Base-by-base conservation (phyloP, 352 stramenopile species). In the Globisporangium apiculatum region DNA sequence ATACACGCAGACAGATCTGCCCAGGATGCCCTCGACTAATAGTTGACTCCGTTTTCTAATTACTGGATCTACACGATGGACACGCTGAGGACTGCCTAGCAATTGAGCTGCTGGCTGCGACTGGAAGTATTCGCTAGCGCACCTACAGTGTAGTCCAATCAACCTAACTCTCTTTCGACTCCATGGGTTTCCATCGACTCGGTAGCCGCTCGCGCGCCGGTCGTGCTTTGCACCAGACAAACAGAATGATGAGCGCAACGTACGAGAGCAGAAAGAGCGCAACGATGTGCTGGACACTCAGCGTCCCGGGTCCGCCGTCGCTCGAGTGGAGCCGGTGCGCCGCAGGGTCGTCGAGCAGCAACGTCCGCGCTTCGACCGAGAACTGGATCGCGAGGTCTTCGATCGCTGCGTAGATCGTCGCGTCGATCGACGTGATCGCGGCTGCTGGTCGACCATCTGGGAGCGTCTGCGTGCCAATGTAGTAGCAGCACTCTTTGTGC, bases 401-500 rank as follows among this genome's bases (percentile, higher is more conserved):
- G 38, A 94, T 74, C 1, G 75, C 75, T 9, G 75, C 72, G 66
- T 89, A 91, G n/a, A 85, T 83, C 7, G 83, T 94, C n/a, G 72
- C 64, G 15, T 75, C 79, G 48, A 91, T 68, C 0, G 79, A 61
- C 15, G 80, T 91, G 48, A 94, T 66, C 49, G 86, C 73, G 0
- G 81, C 89, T n/a, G 83, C 79, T 50, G 77, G 71, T 9, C 78
- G 79, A 5, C 81, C 83, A 51, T 91, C 74, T 0, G 74, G 56
- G 0, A 90, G 66, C 4, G 65, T 71, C 53, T 91, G 66, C 6
- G 81, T 90, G 49, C 84, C 82, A 51, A 94, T 92, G 71, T 90
- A 89, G 65, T 94, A 94, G 64, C 83, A 93, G 59, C 83, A 91
- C 61, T 93, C 80, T 55, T 91, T 88, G 69, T 89, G 75, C 14